Evolutionary conservation across 345 rosid species (phyloP).

Genomic region (thale cress (Arabidopsis thaliana)): DNA sequence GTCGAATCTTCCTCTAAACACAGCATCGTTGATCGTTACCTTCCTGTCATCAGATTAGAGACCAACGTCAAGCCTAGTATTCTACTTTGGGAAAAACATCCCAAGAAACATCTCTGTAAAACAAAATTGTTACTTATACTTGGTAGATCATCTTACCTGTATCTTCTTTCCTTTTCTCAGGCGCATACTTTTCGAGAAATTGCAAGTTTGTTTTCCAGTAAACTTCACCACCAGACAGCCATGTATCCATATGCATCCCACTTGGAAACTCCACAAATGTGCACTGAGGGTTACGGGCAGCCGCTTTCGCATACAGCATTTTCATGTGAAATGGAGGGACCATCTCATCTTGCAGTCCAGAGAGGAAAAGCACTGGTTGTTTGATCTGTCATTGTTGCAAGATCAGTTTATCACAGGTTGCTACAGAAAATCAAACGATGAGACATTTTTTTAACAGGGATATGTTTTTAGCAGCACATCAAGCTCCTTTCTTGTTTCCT

Average conservation of each 20-base stretch:
- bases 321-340: slow-evolving; percentile 95
- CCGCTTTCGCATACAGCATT: slow-evolving; percentile 90
- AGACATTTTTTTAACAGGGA: not conserved
- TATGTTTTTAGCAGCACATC: not conserved
- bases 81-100: too few relatives aligned
- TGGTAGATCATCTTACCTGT: slow-evolving; percentile 18
- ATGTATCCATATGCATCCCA: slow-evolving; percentile 99
- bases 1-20: slow-evolving; percentile 30
- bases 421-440: slow-evolving; percentile 1
- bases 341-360: slow-evolving; percentile 99
- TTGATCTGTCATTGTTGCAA: slow-evolving; percentile 62
- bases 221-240: slow-evolving; percentile 89
- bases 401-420: slow-evolving; percentile 25
- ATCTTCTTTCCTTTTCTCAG: slow-evolving; percentile 53
- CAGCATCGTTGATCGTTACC: slow-evolving; percentile 24
- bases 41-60: slow-evolving; percentile 38
- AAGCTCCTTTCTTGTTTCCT: not conserved
- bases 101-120: slow-evolving; percentile 16
- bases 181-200: slow-evolving; percentile 66
- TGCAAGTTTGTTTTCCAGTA: slow-evolving; percentile 77
- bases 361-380: slow-evolving; percentile 91
- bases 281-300: slow-evolving; percentile 74
- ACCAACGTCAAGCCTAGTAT: slow-evolving; percentile 24
- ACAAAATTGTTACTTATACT: slow-evolving; percentile 7
- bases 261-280: slow-evolving; percentile 79